phyloP scores from a whole-genome alignment of 257 asterid genomes.

The Euphrasia confusa region DNA sequence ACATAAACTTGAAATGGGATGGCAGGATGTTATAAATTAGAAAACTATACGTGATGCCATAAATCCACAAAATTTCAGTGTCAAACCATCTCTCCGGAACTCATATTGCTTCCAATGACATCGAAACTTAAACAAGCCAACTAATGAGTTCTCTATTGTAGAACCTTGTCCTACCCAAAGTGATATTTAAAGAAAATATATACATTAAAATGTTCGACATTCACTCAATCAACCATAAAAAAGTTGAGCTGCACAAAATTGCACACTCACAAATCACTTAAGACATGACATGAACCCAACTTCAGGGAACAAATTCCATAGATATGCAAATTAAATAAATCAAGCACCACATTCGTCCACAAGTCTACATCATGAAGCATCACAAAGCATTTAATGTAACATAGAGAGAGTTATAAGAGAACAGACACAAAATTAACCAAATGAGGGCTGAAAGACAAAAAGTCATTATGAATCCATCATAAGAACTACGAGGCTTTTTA shows the following conservation, averaged over 20 bases:
- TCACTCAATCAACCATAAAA: neutral
- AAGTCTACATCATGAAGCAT: neutral
- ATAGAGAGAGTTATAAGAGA: neutral
- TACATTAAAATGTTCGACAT: neutral
- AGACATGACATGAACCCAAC: slow-evolving; percentile 3
- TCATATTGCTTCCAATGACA: slow-evolving; percentile 6
- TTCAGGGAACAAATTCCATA: neutral
- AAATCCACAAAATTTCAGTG: slow-evolving; percentile 8
- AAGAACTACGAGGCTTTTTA: neutral
- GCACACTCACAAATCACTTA: slow-evolving; percentile 7
- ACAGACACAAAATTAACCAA: neutral
- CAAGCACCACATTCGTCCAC: slow-evolving; percentile 5
- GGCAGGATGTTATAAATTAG: neutral
- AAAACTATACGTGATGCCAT: neutral
- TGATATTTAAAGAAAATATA: neutral
- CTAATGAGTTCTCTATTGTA: neutral
- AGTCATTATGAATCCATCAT: neutral
- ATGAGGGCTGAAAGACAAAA: neutral
- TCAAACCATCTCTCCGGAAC: slow-evolving; percentile 4
- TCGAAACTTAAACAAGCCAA: slow-evolving; percentile 8
- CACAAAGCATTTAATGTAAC: slow-evolving; percentile 15
- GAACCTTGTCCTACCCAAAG: neutral
- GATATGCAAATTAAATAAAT: neutral
- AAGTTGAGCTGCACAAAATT: slow-evolving; percentile 5
- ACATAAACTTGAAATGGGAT: neutral